Conservation (phyloP, 139 green algal species). For the Coelastrella sp. region DNA sequence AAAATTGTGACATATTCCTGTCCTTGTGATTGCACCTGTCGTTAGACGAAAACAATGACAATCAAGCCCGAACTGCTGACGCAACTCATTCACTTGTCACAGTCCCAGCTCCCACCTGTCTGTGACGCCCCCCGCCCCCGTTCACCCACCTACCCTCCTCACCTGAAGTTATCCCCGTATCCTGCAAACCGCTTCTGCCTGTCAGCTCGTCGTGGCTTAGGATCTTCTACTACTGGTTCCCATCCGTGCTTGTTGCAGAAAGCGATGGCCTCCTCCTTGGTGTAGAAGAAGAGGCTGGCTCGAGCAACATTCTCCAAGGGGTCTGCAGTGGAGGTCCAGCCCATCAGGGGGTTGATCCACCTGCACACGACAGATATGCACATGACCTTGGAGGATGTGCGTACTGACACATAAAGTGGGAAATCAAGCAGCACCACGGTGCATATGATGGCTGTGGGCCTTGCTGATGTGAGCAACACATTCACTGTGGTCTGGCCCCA, state of each 20-base stretch:
- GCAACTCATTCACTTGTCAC: neutral
- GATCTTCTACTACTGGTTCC: conserved; percentile 69
- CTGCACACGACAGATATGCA: conserved; percentile 49
- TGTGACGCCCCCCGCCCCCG: neutral
- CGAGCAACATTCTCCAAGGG: conserved; percentile 80
- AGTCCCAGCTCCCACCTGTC: neutral
- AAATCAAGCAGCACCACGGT: neutral
- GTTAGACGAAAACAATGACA: neutral
- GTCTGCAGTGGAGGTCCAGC: conserved; percentile 97
- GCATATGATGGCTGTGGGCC: neutral
- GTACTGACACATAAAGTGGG: neutral
- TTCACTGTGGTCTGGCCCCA: no score
- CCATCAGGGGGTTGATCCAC: conserved; percentile 97
- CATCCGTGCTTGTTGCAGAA: conserved; percentile 81
- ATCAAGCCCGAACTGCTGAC: neutral
- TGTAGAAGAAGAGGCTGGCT: conserved; percentile 72
- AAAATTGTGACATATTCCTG: neutral
- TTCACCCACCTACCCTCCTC: neutral
- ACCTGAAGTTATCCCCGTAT: conserved; percentile 88
- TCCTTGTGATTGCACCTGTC: neutral
- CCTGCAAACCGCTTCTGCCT: conserved; percentile 74
- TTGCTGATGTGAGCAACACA: no score
- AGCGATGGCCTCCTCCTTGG: conserved; percentile 77
- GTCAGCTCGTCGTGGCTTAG: conserved; percentile 50
- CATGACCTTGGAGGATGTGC: neutral